These are phyloP conservation scores for Amborella trichopoda DNA, from an alignment of 164 flowering plant genomes.

Conservation along the genomic window DNA sequence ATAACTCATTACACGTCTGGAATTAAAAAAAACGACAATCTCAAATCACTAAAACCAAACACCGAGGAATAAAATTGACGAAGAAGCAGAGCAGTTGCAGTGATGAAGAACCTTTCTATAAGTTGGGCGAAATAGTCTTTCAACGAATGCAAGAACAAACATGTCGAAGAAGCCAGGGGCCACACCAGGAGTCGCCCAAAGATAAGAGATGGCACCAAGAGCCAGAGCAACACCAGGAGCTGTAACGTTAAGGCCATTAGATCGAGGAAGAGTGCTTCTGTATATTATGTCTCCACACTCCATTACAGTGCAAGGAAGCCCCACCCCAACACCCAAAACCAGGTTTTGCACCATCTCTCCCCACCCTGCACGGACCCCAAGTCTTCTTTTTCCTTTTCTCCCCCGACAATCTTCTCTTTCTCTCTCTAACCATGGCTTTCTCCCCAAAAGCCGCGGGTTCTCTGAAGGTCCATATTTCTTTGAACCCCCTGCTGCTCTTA, in stretches of 20 bases:
- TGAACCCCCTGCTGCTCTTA: too few relatives aligned
- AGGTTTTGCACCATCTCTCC: constrained; percentile 33
- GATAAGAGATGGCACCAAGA: constrained; percentile 69
- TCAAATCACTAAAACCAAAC: neutral
- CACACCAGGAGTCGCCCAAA: constrained; percentile 99
- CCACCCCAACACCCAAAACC: constrained; percentile 94
- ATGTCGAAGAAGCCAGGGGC: constrained; percentile 99
- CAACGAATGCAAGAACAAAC: constrained; percentile 93
- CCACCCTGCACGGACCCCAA: constrained; percentile 1
- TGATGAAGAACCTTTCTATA: constrained; percentile 66
- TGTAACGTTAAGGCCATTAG: constrained; percentile 57
- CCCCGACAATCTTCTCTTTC: neutral
- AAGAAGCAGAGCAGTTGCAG: neutral
- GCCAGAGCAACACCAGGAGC: constrained; percentile 77
- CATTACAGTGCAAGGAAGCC: constrained; percentile 96
- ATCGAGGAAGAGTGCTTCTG: constrained; percentile 79
- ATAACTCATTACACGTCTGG: too few relatives aligned
- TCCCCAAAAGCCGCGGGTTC: too few relatives aligned
- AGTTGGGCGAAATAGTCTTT: constrained; percentile 76
- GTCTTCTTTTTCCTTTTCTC: neutral
- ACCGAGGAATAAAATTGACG: neutral
- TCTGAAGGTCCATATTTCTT: too few relatives aligned
- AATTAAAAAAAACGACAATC: constrained; percentile 1
- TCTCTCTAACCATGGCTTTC: too few relatives aligned
- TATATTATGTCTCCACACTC: constrained; percentile 92